Evolutionary conservation across 306 rosid species (phyloP), one percentile per base, ranked within the genome.

Genomic region (Neltuma alba): DNA sequence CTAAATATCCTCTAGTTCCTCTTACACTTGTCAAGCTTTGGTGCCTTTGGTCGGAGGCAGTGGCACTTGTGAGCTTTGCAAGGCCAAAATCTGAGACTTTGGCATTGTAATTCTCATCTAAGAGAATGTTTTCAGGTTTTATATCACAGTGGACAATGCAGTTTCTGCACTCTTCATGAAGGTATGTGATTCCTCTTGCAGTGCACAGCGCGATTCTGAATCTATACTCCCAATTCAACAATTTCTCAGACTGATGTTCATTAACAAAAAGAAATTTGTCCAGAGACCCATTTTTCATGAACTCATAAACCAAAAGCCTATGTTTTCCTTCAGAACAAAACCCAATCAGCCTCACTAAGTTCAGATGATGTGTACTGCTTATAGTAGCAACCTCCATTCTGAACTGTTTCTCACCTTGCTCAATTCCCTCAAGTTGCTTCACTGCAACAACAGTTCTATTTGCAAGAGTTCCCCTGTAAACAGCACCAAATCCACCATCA

Each of bases 61-160:
- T 86, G 0, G 86, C 84, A 50, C 81, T 86, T 36, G 80, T n/a
- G 38, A 94, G 97, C 87, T 94, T 94, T 9, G 94, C 92, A 10
- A 92, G 91, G 70, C 98, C 98, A 68, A 94, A 92, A 80, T 94
- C 98, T 3, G 98, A 94, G 70, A 94, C 94, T 84, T 90, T 94
- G 40, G 96, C 87, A 37, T 80, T 50, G 67, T 77, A 92, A 64
- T 81, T 87, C 61, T 90, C 96, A 42, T 94, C 94, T 70, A 92
- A 84, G 63, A 92, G 95, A 65, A 93, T 91, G 90, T 93, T 93
- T 77, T 93, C 98, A 3, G 97, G 98, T 74, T 93, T 93, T 79
- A 94, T 92, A 75, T 94, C 92, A 41, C 96, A 90, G 74, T 94
- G 98, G 79, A 94, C 88, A 67, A 92, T 90, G 89, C 97, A 89